These are phyloP conservation scores for Myxozyma melibiosi DNA, from an alignment of 805 yeast genomes.

Conservation along the genomic window DNA sequence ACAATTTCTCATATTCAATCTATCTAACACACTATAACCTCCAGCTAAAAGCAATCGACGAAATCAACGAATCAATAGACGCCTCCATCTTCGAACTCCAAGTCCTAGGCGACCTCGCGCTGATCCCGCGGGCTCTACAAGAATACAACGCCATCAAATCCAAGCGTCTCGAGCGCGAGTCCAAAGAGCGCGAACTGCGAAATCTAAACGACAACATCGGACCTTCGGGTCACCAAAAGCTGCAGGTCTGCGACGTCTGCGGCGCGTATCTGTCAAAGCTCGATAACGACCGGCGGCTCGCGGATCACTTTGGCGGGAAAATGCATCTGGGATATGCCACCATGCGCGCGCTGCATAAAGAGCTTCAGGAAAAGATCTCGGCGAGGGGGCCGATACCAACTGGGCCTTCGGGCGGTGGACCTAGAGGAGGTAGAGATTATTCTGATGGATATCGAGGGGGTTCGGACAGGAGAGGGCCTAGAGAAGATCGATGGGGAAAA, in stretches of 20 bases:
- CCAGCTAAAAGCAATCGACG: slow-evolving; percentile 32
- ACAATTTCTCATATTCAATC: neutral
- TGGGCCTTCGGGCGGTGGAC: neutral
- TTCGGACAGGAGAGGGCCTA: slow-evolving; percentile 6
- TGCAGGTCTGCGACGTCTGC: slow-evolving; percentile 87
- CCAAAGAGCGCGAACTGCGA: slow-evolving; percentile 58
- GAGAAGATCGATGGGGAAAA: slow-evolving; percentile 2
- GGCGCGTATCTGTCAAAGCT: slow-evolving; percentile 84
- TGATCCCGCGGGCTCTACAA: slow-evolving; percentile 45
- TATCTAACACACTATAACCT: neutral
- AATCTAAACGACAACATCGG: slow-evolving; percentile 71
- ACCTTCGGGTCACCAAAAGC: slow-evolving; percentile 83
- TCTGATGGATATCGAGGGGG: slow-evolving; percentile 1
- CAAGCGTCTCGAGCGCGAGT: slow-evolving; percentile 50
- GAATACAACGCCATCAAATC: slow-evolving; percentile 17
- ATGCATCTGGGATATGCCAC: slow-evolving; percentile 80
- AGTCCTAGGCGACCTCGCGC: slow-evolving; percentile 26
- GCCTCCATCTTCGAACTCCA: slow-evolving; percentile 31
- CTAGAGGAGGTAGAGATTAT: slow-evolving; percentile 8
- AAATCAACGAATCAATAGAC: slow-evolving; percentile 27
- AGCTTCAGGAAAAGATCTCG: slow-evolving; percentile 19
- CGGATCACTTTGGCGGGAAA: slow-evolving; percentile 85
- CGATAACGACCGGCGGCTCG: slow-evolving; percentile 84
- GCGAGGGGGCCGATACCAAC: neutral
- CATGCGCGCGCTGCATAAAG: slow-evolving; percentile 52